phyloP scores from a whole-genome alignment of 768 basidiomycete species.

The Kwoniella sp. region DNA sequence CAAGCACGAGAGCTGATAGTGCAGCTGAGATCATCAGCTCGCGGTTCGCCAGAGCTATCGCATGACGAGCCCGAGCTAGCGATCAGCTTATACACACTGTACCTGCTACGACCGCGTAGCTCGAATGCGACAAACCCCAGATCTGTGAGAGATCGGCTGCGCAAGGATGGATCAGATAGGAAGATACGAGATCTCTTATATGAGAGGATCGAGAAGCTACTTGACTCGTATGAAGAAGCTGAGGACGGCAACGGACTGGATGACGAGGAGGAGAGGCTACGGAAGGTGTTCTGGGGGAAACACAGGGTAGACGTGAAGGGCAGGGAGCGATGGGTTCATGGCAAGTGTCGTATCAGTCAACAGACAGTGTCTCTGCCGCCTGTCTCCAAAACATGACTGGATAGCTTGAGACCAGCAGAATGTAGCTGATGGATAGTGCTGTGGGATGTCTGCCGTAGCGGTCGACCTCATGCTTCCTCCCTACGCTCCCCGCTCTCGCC shows the following conservation, averaged over 20 bases:
- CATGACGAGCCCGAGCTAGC: conserved; percentile 14
- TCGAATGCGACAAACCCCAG: background rate
- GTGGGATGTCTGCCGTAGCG: conserved; percentile 5
- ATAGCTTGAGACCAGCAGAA: background rate
- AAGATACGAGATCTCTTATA: conserved; percentile 5
- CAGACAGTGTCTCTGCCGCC: too few relatives aligned
- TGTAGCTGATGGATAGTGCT: background rate
- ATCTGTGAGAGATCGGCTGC: conserved; percentile 6
- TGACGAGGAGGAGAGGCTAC: conserved; percentile 19
- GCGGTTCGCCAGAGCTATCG: background rate
- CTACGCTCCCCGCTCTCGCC: background rate
- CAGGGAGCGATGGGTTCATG: background rate
- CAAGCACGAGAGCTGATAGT: background rate
- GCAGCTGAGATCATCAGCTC: background rate
- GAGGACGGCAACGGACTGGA: conserved; percentile 3
- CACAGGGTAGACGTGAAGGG: conserved; percentile 8
- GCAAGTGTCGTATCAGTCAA: conserved; percentile 2
- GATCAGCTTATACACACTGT: conserved; percentile 25
- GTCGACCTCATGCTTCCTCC: conserved; percentile 29
- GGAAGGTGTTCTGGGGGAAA: conserved; percentile 21
- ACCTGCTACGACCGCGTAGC: conserved; percentile 2
- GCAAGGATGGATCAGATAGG: conserved; percentile 1
- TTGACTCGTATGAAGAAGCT: conserved; percentile 16
- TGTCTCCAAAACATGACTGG: too few relatives aligned
- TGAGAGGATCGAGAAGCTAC: conserved; percentile 27